phyloP scores from a whole-genome alignment of 140 eudicot genomes.

The Ambrosia hybrid region DNA sequence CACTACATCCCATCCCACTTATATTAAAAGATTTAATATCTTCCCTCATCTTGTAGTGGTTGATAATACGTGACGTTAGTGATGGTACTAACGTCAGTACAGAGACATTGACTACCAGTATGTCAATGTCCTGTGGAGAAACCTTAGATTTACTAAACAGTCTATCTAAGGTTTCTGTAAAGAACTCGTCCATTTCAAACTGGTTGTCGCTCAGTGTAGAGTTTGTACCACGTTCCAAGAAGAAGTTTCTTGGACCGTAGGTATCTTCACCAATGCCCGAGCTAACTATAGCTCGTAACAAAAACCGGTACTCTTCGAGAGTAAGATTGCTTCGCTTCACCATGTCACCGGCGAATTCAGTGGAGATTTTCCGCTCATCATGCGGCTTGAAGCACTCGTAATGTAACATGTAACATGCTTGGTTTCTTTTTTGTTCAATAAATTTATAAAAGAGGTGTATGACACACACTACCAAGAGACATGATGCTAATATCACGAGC shows the following conservation, averaged over 20 bases:
- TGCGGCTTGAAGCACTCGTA: slow-evolving; percentile 62
- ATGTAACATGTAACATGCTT: slow-evolving; percentile 48
- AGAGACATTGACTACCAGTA: slow-evolving; percentile 58
- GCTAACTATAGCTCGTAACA: slow-evolving; percentile 47
- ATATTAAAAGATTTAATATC: slow-evolving; percentile 50
- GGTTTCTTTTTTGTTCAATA: slow-evolving; percentile 27
- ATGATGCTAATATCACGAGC: slow-evolving; percentile 22
- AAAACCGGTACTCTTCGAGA: slow-evolving; percentile 43
- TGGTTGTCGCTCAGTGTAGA: slow-evolving; percentile 32
- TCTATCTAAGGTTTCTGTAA: slow-evolving; percentile 37
- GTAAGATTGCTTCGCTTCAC: slow-evolving; percentile 41
- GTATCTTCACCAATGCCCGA: slow-evolving; percentile 63
- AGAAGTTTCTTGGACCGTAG: slow-evolving; percentile 49
- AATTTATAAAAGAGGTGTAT: slow-evolving; percentile 22
- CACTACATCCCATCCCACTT: slow-evolving; percentile 67
- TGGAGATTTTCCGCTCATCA: slow-evolving; percentile 42
- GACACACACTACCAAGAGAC: slow-evolving; percentile 17
- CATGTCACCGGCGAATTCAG: slow-evolving; percentile 36
- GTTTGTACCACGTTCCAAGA: slow-evolving; percentile 34
- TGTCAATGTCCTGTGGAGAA: slow-evolving; percentile 47
- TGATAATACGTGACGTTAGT: slow-evolving; percentile 47
- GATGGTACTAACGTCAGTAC: slow-evolving; percentile 48
- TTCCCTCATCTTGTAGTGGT: slow-evolving; percentile 55
- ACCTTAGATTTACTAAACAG: slow-evolving; percentile 33
- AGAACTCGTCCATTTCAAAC: slow-evolving; percentile 55